Conservation (phyloP, 768 basidiomycete species). For the Panellus pusillus region DNA sequence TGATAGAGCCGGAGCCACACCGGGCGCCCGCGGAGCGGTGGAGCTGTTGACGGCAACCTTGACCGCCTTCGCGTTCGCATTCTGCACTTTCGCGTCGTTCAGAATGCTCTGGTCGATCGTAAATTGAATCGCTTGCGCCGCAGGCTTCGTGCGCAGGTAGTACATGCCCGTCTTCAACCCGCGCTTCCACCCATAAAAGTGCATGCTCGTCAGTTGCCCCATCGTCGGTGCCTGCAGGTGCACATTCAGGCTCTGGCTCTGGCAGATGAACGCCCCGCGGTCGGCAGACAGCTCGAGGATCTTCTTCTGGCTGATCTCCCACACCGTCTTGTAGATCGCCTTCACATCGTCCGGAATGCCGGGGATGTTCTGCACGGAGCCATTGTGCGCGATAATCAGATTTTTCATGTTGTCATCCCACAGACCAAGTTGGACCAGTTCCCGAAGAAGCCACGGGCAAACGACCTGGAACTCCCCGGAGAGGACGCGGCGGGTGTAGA, state of each 20-base stretch:
- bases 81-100: slow-evolving; percentile 58
- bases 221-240: slow-evolving; percentile 71
- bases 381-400: slow-evolving; percentile 20
- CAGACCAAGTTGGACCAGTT: slow-evolving; percentile 72
- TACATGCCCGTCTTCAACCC: slow-evolving; percentile 86
- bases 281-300: slow-evolving; percentile 81
- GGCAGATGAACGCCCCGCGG: slow-evolving; percentile 83
- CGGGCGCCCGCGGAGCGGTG: slow-evolving; percentile 19
- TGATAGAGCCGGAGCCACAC: slow-evolving; percentile 25
- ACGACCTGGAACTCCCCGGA: slow-evolving; percentile 88
- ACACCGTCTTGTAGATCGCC: slow-evolving; percentile 86
- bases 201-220: slow-evolving; percentile 76
- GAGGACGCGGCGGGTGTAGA: slow-evolving; percentile 81
- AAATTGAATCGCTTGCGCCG: slow-evolving; percentile 81
- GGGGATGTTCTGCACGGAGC: slow-evolving; percentile 53
- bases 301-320: slow-evolving; percentile 85
- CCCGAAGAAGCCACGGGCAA: slow-evolving; percentile 80
- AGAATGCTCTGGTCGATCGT: slow-evolving; percentile 66
- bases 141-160: slow-evolving; percentile 78
- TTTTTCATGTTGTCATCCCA: slow-evolving; percentile 53
- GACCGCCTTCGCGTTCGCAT: slow-evolving; percentile 29
- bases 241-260: slow-evolving; percentile 77
- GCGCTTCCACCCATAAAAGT: slow-evolving; percentile 86
- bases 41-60: slow-evolving; percentile 8
- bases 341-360: slow-evolving; percentile 71